These are phyloP conservation scores for Didymella arachidicola DNA, from an alignment of 2,329 filamentous ascomycete species.

Conservation along the genomic window DNA sequence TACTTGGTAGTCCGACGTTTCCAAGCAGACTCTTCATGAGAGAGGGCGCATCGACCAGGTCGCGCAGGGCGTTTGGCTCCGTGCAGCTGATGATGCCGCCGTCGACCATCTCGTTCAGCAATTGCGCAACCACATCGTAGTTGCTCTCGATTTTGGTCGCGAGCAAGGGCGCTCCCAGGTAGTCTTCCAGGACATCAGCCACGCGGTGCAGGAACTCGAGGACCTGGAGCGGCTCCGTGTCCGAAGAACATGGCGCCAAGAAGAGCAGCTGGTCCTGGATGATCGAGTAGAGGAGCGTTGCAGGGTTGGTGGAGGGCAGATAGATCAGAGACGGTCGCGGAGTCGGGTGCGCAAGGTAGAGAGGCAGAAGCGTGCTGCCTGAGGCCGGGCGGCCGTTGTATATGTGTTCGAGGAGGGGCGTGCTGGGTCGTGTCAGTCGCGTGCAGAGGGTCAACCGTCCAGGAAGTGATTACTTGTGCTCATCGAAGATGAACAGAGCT, in stretches of 20 bases:
- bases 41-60: conserved; percentile 90
- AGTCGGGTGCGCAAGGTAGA: conserved; percentile 82
- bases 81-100: conserved; percentile 87
- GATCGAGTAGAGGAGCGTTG: conserved; percentile 88
- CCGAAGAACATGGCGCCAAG: conserved; percentile 81
- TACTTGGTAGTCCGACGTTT: conserved; percentile 78
- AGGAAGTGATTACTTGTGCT: conserved; percentile 74
- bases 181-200: conserved; percentile 92
- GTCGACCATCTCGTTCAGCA: conserved; percentile 96
- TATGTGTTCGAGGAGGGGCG: conserved; percentile 84
- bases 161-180: conserved; percentile 85
- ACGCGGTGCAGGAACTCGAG: conserved; percentile 95
- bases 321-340: conserved; percentile 89
- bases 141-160: conserved; percentile 85
- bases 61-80: conserved; percentile 89
- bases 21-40: conserved; percentile 89
- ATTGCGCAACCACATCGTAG: conserved; percentile 93
- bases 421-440: conserved; percentile 62
- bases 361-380: conserved; percentile 77
- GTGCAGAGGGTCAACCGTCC: neutral
- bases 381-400: conserved; percentile 84
- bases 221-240: conserved; percentile 86
- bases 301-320: conserved; percentile 79
- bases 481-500: conserved; percentile 96
- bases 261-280: conserved; percentile 88